Conservation (phyloP, 83 land plant genomes). For the Isoetes engelmannii region DNA sequence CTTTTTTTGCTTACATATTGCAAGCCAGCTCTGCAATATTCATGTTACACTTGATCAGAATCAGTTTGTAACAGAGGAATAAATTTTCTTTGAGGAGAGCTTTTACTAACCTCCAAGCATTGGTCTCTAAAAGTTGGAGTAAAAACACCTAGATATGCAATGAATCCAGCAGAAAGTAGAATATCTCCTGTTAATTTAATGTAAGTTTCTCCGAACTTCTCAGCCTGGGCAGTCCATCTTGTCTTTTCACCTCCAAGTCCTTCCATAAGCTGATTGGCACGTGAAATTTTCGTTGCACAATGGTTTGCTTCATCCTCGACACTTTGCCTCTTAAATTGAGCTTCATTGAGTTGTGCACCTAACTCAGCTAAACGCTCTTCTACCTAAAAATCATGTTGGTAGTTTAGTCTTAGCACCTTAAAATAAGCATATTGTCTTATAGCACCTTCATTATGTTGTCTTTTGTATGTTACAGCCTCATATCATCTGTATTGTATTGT, state of each 20-base stretch:
- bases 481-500: too few relatives aligned
- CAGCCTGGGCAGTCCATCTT: slow-evolving; percentile 29
- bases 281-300: slow-evolving; percentile 26
- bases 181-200: slow-evolving; percentile 28
- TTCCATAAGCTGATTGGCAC: slow-evolving; percentile 36
- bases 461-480: too few relatives aligned
- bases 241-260: slow-evolving; percentile 34
- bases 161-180: slow-evolving; percentile 26
- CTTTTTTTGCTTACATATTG: slow-evolving; percentile 17
- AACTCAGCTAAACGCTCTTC: slow-evolving; percentile 27
- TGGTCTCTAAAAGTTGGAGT: slow-evolving; percentile 29
- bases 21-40: slow-evolving; percentile 27
- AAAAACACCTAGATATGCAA: slow-evolving; percentile 28
- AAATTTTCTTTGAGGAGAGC: not conserved
- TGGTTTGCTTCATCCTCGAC: slow-evolving; percentile 31
- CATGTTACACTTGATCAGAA: not conserved
- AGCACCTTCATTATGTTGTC: too few relatives aligned
- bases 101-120: slow-evolving; percentile 12
- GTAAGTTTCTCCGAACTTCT: slow-evolving; percentile 20
- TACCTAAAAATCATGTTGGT: slow-evolving; percentile 12
- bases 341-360: slow-evolving; percentile 17
- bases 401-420: too few relatives aligned
- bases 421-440: too few relatives aligned
- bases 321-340: slow-evolving; percentile 26
- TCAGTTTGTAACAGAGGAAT: not conserved